A percentile compares a stretch with the other conserved stretches of the same genome.
Conservation (phyloP, 2,329 filamentous ascomycete species). For the Sporothrix inflata region DNA sequence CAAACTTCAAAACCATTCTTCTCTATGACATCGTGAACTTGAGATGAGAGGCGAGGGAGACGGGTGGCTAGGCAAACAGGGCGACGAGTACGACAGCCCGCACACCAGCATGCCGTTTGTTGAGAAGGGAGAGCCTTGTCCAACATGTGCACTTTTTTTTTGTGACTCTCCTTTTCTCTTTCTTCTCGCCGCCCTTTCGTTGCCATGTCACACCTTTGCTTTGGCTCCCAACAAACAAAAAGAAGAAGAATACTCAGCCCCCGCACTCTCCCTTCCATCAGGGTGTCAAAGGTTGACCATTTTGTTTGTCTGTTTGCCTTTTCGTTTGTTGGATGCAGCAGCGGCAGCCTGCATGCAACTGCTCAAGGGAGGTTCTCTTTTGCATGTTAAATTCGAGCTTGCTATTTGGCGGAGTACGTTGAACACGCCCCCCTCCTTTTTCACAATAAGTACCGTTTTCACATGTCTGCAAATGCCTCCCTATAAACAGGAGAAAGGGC, state of each 20-base stretch:
- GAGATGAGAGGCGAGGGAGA: neutral
- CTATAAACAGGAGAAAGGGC: neutral
- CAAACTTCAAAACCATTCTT: neutral
- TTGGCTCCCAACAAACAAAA: constrained; percentile 5
- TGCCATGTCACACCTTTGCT: neutral
- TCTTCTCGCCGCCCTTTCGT: neutral
- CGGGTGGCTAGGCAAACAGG: no score
- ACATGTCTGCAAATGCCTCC: neutral
- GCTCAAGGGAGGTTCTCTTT: neutral
- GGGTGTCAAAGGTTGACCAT: neutral
- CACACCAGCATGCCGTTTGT: neutral
- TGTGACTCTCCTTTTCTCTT: neutral
- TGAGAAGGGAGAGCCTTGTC: neutral
- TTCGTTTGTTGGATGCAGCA: neutral
- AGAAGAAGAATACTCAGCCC: neutral
- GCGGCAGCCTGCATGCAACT: neutral
- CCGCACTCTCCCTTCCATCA: neutral
- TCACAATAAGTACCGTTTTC: neutral
- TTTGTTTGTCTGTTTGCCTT: neutral
- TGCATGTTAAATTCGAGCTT: neutral
- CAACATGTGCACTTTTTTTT: constrained; percentile 6
- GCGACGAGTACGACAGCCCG: neutral
- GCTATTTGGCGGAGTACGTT: neutral
- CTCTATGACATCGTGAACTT: neutral
- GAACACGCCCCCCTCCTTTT: neutral